phyloP scores from a whole-genome alignment of 2,329 filamentous ascomycete genomes.

The Blumeria hordei region DNA sequence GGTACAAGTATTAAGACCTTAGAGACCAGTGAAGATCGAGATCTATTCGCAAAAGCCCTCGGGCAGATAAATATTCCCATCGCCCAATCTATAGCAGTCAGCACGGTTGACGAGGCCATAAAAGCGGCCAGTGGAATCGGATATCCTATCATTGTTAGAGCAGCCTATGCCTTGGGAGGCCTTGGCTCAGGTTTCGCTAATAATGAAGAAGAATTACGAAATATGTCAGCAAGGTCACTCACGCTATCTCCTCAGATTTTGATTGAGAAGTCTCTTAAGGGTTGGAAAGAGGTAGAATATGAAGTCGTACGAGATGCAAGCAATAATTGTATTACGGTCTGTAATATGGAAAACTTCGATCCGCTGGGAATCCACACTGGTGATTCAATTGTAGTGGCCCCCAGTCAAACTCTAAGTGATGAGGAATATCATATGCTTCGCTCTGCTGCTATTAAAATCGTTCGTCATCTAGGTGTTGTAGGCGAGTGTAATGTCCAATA shows the following conservation, averaged over 20 bases:
- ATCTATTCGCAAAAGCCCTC: constrained; percentile 83
- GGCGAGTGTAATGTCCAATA: constrained; percentile 99
- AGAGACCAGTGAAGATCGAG: constrained; percentile 85
- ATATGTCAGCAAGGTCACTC: constrained; percentile 77
- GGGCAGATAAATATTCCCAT: constrained; percentile 97
- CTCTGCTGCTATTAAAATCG: constrained; percentile 91
- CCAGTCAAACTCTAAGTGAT: constrained; percentile 87
- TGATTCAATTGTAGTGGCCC: constrained; percentile 95
- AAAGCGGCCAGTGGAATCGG: constrained; percentile 68
- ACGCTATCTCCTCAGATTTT: constrained; percentile 89
- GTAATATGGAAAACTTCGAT: constrained; percentile 98
- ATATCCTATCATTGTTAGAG: constrained; percentile 94
- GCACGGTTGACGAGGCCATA: constrained; percentile 76
- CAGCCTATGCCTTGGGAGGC: constrained; percentile 87
- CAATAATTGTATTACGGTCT: constrained; percentile 98
- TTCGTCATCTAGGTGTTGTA: constrained; percentile 86
- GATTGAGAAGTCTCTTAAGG: constrained; percentile 95
- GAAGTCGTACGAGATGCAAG: constrained; percentile 91
- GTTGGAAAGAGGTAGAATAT: constrained; percentile 98
- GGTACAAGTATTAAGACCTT: constrained; percentile 88
- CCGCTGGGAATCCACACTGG: constrained; percentile 93
- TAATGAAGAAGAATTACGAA: constrained; percentile 78
- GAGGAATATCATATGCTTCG: constrained; percentile 99
- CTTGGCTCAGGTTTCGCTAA: constrained; percentile 90
- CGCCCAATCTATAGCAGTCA: constrained; percentile 81